These are phyloP conservation scores for Hyaloraphidium curvatum DNA, from an alignment of 192 early-diverging fungal species.

Conservation along the genomic window DNA sequence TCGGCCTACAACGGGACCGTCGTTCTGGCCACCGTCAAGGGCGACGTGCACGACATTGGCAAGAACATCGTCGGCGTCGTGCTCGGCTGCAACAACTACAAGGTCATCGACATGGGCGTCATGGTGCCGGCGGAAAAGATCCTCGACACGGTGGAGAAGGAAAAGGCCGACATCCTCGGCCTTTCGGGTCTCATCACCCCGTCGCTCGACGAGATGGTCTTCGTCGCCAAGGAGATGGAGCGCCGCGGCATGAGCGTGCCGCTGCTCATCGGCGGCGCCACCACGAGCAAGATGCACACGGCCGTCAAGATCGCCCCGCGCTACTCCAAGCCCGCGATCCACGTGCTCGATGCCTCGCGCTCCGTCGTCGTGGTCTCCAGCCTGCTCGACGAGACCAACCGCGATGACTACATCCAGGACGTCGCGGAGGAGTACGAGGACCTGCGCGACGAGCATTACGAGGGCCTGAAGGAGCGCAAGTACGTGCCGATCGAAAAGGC, in stretches of 20 bases:
- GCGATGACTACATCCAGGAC: conserved; percentile 78
- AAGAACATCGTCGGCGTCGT: conserved; percentile 97
- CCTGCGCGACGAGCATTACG: conserved; percentile 81
- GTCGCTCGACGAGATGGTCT: conserved; percentile 91
- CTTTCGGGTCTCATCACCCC: conserved; percentile 87
- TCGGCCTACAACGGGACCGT: conserved; percentile 67
- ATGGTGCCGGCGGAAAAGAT: conserved; percentile 93
- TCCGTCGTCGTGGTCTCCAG: conserved; percentile 79
- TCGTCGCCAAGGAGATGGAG: conserved; percentile 85
- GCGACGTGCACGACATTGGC: conserved; percentile 95
- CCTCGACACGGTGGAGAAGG: conserved; percentile 62
- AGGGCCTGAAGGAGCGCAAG: conserved; percentile 67
- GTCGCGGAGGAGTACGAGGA: conserved; percentile 87
- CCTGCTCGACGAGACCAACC: conserved; percentile 54
- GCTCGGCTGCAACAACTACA: conserved; percentile 93
- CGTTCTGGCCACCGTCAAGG: conserved; percentile 89
- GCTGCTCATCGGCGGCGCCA: conserved; percentile 84
- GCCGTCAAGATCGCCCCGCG: conserved; percentile 91
- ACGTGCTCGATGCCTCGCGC: conserved; percentile 78
- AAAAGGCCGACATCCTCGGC: conserved; percentile 86
- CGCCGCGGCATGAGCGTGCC: conserved; percentile 73
- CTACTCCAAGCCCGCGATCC: conserved; percentile 59
- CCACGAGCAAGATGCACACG: conserved; percentile 88
- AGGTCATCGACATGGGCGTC: conserved; percentile 83
- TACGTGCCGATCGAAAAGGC: conserved; percentile 55